These are phyloP conservation scores for Tothia fuscella DNA, from an alignment of 2,329 filamentous ascomycete species.

Conservation along the genomic window DNA sequence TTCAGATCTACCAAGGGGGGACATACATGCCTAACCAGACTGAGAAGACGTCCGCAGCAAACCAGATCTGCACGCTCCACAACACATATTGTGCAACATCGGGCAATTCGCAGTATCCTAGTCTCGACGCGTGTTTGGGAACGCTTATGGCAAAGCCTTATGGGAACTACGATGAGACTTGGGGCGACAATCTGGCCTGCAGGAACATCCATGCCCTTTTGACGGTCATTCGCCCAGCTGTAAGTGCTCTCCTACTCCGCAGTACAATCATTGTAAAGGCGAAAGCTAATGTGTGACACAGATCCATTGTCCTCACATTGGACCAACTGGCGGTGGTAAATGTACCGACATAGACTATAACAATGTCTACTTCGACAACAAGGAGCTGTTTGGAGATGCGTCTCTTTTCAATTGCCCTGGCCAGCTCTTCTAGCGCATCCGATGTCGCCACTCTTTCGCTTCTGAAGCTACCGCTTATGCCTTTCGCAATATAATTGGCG, in stretches of 20 bases:
- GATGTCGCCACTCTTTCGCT: too few relatives aligned
- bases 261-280: too few relatives aligned
- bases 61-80: constrained; percentile 23
- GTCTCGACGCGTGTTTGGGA: constrained; percentile 23
- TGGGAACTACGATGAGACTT: constrained; percentile 31
- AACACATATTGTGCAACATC: constrained; percentile 26
- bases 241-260: constrained; percentile 2
- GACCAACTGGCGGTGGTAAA: constrained; percentile 20
- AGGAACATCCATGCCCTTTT: constrained; percentile 31
- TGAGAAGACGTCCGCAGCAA: constrained; percentile 17
- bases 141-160: constrained; percentile 24
- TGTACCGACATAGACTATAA: constrained; percentile 19
- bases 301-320: constrained; percentile 21
- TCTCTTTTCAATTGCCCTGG: constrained; percentile 14
- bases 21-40: constrained; percentile 20
- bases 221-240: constrained; percentile 17
- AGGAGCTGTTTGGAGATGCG: constrained; percentile 13
- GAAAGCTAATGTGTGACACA: neutral
- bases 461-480: too few relatives aligned
- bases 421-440: too few relatives aligned
- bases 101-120: constrained; percentile 26
- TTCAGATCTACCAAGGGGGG: constrained; percentile 22
- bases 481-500: too few relatives aligned
- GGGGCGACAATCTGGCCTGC: constrained; percentile 34
- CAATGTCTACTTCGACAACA: constrained; percentile 18